phyloP scores from a whole-genome alignment of 2,329 filamentous ascomycete species.

The Pseudocercospora musae region DNA sequence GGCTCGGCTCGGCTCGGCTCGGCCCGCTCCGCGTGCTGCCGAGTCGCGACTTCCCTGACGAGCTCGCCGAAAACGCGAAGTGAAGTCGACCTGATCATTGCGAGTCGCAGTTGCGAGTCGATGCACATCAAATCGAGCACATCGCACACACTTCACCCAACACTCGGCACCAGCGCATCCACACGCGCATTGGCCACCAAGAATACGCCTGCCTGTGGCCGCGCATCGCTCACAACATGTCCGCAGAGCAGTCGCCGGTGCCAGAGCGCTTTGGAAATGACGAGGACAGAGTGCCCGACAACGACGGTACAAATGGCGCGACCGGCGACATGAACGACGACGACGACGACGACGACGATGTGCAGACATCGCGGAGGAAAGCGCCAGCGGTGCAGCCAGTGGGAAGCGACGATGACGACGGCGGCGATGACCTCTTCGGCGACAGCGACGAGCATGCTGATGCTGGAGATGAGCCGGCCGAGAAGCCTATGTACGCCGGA shows the following conservation, averaged over 20 bases:
- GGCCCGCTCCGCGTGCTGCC: background rate
- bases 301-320: conserved; percentile 11
- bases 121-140: background rate
- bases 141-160: background rate
- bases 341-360: conserved; percentile 24
- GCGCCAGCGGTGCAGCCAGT: conserved; percentile 22
- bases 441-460: conserved; percentile 40
- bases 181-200: background rate
- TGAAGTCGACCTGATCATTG: background rate
- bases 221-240: conserved; percentile 9
- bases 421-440: conserved; percentile 47
- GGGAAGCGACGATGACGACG: conserved; percentile 32
- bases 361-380: conserved; percentile 20
- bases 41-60: conserved; percentile 2
- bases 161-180: background rate
- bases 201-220: background rate
- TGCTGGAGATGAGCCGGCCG: conserved; percentile 15
- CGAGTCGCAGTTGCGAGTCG: background rate
- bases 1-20: background rate
- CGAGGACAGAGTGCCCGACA: conserved; percentile 21
- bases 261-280: conserved; percentile 13
- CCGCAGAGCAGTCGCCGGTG: conserved; percentile 14
- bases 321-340: conserved; percentile 13
- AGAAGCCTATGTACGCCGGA: conserved; percentile 26
- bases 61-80: background rate